Evolutionary conservation across 306 rosid species (phyloP).

Genomic region (Vicia faba): DNA sequence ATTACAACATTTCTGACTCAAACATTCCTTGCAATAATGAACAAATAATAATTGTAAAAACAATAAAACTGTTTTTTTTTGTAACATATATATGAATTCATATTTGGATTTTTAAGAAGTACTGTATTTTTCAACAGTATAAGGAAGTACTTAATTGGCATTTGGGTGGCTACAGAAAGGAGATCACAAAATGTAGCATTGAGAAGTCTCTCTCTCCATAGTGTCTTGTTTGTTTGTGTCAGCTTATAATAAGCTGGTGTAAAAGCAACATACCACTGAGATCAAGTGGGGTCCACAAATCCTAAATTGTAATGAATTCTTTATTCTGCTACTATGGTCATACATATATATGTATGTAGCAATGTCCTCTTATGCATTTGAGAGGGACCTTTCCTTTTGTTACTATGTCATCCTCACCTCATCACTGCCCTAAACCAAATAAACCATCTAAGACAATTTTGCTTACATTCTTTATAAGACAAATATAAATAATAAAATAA

Average conservation of each 20-base stretch:
- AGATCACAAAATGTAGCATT: slow-evolving; percentile 43
- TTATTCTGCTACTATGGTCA: slow-evolving; percentile 5
- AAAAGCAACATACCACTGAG: slow-evolving; percentile 47
- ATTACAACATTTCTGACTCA: slow-evolving; percentile 8
- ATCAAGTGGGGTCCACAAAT: slow-evolving; percentile 36
- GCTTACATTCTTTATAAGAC: background rate
- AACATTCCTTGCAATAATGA: slow-evolving; percentile 34
- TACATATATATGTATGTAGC: background rate
- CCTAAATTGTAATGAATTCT: slow-evolving; percentile 31
- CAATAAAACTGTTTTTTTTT: background rate
- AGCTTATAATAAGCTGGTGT: slow-evolving; percentile 35
- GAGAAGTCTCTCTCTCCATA: slow-evolving; percentile 43
- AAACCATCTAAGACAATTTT: background rate
- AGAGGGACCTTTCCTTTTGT: slow-evolving; percentile 31
- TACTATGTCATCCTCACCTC: slow-evolving; percentile 36
- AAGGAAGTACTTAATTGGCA: slow-evolving; percentile 30
- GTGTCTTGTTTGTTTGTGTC: slow-evolving; percentile 36
- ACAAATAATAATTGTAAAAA: slow-evolving; percentile 23
- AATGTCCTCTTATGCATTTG: background rate
- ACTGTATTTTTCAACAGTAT: slow-evolving; percentile 5
- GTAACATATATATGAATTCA: too few species aligned
- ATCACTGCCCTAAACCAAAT: slow-evolving; percentile 29
- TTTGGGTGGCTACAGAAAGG: slow-evolving; percentile 46
- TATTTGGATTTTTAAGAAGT: too few species aligned
- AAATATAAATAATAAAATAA: background rate